phyloP scores from a whole-genome alignment of 1,284 basidiomycete genomes.

The Austroboletus olivaceoglutinosus region DNA sequence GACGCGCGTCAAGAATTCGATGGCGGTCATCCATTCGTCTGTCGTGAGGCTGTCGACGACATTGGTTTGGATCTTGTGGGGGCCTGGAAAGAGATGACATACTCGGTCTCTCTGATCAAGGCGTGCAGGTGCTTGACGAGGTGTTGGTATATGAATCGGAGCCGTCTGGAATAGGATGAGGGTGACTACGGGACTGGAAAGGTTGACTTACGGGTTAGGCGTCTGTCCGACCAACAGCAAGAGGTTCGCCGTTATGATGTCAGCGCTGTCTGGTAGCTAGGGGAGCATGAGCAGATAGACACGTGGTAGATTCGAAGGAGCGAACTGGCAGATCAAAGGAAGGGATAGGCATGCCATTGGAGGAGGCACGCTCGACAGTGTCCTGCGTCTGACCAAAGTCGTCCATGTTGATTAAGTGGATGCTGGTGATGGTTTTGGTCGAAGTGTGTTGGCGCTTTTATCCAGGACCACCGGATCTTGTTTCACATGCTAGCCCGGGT shows the following conservation, averaged over 20 bases:
- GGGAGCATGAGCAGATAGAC: constrained; percentile 3
- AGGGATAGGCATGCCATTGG: constrained; percentile 34
- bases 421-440: neutral
- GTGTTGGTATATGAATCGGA: constrained; percentile 46
- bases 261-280: constrained; percentile 47
- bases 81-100: constrained; percentile 8
- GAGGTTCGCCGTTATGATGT: constrained; percentile 56
- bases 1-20: constrained; percentile 72
- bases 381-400: constrained; percentile 11
- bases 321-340: constrained; percentile 34
- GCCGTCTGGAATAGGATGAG: constrained; percentile 35
- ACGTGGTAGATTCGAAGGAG: neutral
- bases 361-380: constrained; percentile 22
- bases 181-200: neutral
- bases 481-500: constrained; percentile 7
- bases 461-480: constrained; percentile 1
- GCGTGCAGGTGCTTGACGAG: constrained; percentile 66
- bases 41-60: constrained; percentile 55
- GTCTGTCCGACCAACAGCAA: constrained; percentile 46
- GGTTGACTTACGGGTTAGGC: constrained; percentile 39
- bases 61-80: neutral
- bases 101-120: constrained; percentile 69
- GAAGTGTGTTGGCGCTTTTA: neutral
- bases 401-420: constrained; percentile 6
- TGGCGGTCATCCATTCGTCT: constrained; percentile 82